phyloP scores from a whole-genome alignment of 768 basidiomycete genomes.

The Auriscalpium vulgare region DNA sequence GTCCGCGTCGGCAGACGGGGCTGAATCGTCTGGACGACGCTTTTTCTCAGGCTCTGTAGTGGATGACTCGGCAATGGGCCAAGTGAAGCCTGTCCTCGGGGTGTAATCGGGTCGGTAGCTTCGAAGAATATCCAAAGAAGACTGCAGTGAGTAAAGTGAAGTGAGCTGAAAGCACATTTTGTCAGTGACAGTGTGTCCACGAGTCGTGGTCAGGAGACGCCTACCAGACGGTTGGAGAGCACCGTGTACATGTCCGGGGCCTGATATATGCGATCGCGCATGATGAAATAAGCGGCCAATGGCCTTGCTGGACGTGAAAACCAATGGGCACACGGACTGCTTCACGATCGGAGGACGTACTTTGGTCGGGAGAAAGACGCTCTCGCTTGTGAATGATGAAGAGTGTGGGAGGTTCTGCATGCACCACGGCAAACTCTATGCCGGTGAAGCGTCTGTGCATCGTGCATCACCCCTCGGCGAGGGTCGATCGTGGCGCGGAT shows the following conservation, averaged over 20 bases:
- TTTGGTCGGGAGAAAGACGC: slow-evolving; percentile 75
- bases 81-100: slow-evolving; percentile 75
- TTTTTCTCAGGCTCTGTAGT: slow-evolving; percentile 37
- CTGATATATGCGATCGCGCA: slow-evolving; percentile 86
- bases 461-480: neutral
- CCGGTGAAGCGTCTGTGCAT: slow-evolving; percentile 71
- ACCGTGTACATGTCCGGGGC: slow-evolving; percentile 80
- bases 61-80: slow-evolving; percentile 65
- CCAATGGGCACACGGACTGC: slow-evolving; percentile 1
- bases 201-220: neutral
- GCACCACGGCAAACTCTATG: slow-evolving; percentile 79
- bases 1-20: slow-evolving; percentile 7
- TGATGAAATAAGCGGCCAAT: slow-evolving; percentile 78
- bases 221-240: slow-evolving; percentile 76
- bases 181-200: neutral
- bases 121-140: slow-evolving; percentile 68
- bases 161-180: slow-evolving; percentile 40
- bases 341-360: slow-evolving; percentile 31
- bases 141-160: slow-evolving; percentile 62
- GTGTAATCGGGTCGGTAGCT: slow-evolving; percentile 75
- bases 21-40: slow-evolving; percentile 15
- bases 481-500: neutral
- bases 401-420: slow-evolving; percentile 69
- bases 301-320: slow-evolving; percentile 44
- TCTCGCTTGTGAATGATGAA: slow-evolving; percentile 90